A percentile compares a stretch with the other conserved stretches of the same genome.
phyloP scores from a whole-genome alignment of 768 basidiomycete species.

The Thelephora ganbajun region DNA sequence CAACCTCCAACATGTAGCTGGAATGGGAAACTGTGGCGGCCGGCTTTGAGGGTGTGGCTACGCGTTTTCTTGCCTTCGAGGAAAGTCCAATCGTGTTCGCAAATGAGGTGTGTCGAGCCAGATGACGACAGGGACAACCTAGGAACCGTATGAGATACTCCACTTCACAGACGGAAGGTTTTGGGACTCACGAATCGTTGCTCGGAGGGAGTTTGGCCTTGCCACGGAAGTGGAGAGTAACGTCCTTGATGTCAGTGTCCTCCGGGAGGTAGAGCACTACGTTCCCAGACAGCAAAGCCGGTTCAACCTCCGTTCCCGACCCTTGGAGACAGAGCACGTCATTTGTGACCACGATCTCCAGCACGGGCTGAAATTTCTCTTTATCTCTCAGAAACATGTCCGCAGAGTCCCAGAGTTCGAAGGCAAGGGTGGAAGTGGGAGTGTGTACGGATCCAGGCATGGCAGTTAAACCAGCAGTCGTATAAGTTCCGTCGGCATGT shows the following conservation, averaged over 20 bases:
- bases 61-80: conserved; percentile 71
- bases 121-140: conserved; percentile 32
- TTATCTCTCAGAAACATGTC: conserved; percentile 12
- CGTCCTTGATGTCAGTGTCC: conserved; percentile 71
- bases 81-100: conserved; percentile 86
- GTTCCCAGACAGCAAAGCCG: conserved; percentile 67
- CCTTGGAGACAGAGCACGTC: conserved; percentile 64
- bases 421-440: too few relatives aligned
- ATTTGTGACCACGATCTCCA: conserved; percentile 68
- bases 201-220: conserved; percentile 60
- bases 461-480: too few relatives aligned
- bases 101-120: conserved; percentile 45
- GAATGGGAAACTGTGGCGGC: conserved; percentile 87
- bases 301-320: conserved; percentile 72
- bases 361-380: conserved; percentile 32
- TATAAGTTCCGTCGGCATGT: too few relatives aligned
- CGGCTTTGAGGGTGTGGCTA: conserved; percentile 88
- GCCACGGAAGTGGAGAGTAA: conserved; percentile 73
- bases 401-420: too few relatives aligned
- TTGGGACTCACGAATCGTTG: conserved; percentile 41
- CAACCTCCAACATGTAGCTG: conserved; percentile 74
- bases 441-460: too few relatives aligned
- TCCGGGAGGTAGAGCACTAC: conserved; percentile 72
- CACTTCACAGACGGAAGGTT: not conserved
- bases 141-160: not conserved